Evolutionary conservation across 2,329 filamentous ascomycete genomes (phyloP), one percentile per base, ranked within the genome.

Genomic region (Fusarium ramigenum): DNA sequence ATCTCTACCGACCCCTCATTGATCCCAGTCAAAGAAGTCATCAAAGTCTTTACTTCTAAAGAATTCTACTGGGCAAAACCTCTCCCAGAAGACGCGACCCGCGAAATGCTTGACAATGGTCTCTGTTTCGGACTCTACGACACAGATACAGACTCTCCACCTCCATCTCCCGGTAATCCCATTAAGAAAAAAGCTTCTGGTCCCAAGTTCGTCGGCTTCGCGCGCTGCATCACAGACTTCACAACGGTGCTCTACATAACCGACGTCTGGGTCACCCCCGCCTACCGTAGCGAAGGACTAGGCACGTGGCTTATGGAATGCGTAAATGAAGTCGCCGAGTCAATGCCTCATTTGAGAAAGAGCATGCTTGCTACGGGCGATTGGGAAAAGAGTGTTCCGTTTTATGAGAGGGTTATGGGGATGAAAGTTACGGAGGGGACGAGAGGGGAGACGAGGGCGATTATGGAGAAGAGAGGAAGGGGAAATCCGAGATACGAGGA

Each of bases 181-280:
- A 2, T 18, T 2, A 21, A 21, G 4, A 1, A 23, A 0, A 15
- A 28, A 3, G 12, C 4, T 4, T 3, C 21, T 2, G 15, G 16
- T 1, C 44, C 19, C 5, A 70, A 42, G 4, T 67, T 81, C 40
- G 61, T 82, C n/a, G 81, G 81, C 25, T 63, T 82, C 25, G 74
- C 78, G 3, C 78, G 91, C n/a, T 79, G 91, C n/a, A 80, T 93
- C 49, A 93, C 91, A 3, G 92, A 93, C 78, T 85, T 86, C 70
- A 84, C 87, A 19, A 91, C 90, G 0, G 89, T 92, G 70, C 86
- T 86, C 7, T 93, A 92, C 47, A 52, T 82, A 32, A 90, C 90
- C 2, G 91, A 93, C 72, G 87, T 92, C 5, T 93, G 89, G 78
- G 82, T 93, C 8, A 77, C 87, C 2, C 82, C 85, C 0, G 81